Percentiles rank a stretch among this genome's conserved stretches.
phyloP scores from a whole-genome alignment of 2,329 filamentous ascomycete species.

The Fusarium anthophilum region DNA sequence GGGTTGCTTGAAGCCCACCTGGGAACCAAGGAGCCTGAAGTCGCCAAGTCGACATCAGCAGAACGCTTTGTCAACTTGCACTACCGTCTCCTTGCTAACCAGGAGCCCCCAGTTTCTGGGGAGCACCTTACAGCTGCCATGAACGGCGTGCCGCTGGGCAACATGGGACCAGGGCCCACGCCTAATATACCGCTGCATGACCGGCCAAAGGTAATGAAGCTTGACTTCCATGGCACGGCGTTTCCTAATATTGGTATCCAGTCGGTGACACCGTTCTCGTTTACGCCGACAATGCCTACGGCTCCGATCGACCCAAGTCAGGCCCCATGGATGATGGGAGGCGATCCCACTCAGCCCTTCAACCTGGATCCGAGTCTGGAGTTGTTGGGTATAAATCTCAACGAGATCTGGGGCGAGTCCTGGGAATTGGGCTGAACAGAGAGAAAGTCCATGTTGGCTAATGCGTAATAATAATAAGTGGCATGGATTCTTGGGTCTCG shows the following conservation, averaged over 20 bases:
- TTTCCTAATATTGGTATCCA: constrained; percentile 47
- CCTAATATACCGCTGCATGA: constrained; percentile 50
- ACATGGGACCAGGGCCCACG: constrained; percentile 41
- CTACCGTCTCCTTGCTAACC: constrained; percentile 64
- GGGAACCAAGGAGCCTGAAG: constrained; percentile 64
- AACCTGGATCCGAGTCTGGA: constrained; percentile 65
- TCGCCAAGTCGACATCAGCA: constrained; percentile 66
- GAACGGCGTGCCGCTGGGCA: constrained; percentile 35
- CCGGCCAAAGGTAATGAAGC: constrained; percentile 51
- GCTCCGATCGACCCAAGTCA: constrained; percentile 48
- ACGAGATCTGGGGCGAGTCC: constrained; percentile 64
- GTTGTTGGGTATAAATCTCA: constrained; percentile 62
- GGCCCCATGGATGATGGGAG: constrained; percentile 48
- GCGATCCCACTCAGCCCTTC: constrained; percentile 50
- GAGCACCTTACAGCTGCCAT: constrained; percentile 40
- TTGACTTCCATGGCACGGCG: constrained; percentile 38
- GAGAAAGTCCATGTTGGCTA: constrained; percentile 4
- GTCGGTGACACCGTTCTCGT: constrained; percentile 55
- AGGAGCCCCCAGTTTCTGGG: constrained; percentile 56
- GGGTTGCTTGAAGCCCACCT: constrained; percentile 69
- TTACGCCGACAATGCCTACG: constrained; percentile 49
- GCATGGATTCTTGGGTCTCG: constrained; percentile 19
- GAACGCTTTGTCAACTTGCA: constrained; percentile 69
- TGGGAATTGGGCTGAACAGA: constrained; percentile 52
- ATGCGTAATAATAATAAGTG: constrained; percentile 40